Conservation (phyloP, 202 grass and related monocot genomes). For the Panicum hallii region DNA sequence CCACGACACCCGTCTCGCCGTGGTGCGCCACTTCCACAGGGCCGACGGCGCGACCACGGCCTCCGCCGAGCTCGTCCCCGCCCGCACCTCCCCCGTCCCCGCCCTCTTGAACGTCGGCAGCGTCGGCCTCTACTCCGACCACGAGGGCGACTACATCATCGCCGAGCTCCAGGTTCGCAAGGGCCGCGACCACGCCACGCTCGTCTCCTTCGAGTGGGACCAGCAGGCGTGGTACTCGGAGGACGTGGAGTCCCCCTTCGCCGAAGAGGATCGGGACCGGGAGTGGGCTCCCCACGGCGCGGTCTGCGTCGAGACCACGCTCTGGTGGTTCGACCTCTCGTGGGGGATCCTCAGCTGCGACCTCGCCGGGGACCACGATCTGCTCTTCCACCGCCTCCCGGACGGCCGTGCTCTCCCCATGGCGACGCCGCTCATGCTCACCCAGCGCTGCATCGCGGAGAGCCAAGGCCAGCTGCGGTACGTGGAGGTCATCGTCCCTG, state of each 20-base stretch:
- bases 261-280: not conserved
- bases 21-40: not conserved
- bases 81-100: not conserved
- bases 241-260: not conserved
- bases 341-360: conserved; percentile 34
- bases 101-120: not conserved
- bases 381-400: not conserved
- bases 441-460: not conserved
- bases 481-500: not conserved
- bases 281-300: not conserved
- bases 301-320: not conserved
- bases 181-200: not conserved
- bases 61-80: not conserved
- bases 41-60: too few relatives aligned
- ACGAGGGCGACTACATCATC: not conserved
- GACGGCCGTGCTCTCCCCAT: fast-evolving
- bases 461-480: not conserved
- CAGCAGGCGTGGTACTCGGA: not conserved
- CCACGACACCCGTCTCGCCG: not conserved
- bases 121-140: not conserved
- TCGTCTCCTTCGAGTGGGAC: not conserved
- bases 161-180: not conserved
- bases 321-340: conserved; percentile 36
- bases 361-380: not conserved
- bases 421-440: not conserved